Evolutionary conservation across 768 basidiomycete species (phyloP), one percentile per base, ranked within the genome.

Genomic region (Austroboletus festivus): DNA sequence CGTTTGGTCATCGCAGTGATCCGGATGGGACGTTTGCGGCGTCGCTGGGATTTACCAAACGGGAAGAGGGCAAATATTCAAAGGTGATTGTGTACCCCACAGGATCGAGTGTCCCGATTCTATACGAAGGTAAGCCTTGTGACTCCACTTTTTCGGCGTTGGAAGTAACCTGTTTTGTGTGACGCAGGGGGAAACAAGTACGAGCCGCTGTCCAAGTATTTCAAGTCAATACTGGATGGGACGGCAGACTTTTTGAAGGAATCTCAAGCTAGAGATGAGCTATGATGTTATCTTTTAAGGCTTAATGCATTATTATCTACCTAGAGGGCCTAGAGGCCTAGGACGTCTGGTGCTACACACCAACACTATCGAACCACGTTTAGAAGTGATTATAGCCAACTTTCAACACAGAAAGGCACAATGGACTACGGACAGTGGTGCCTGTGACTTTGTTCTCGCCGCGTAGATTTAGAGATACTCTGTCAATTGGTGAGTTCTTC

Each of bases 61-160:
- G 75, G 38, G 76, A 69, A 50, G 70, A 73, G 62, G 64, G 65
- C 51, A 80, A 80, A 49, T 71, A 75, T 30, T 73, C 82, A 15
- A 88, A 89, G 51, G 80, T 93, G 19, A 68, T 93, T 19, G 61
- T 89, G 18, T 93, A 88, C 67, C 77, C 81, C 8, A 68, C 74
- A 3, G 85, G 80, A 10, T 81, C 81, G 10, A 75, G 65, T 5
- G 73, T 73, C 3, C 74, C 80, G 4, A 64, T 82, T 21, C 74
- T 75, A 47, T 94, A 88, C 58, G 74, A 88, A 63, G 91, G 91
- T 88, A 44, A 37, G 65, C 55, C 54, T 20, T 40, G 47, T 33
- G 4, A 3, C 8, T 35, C 22, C 18, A 13, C 28, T 15, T 33
- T 26, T 13, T 37, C 21, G 19, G 45, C 48, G 34, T 21, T 51